Evolutionary conservation across 768 basidiomycete species (phyloP), one percentile per base, ranked within the genome.

Genomic region (Boletus edulis): DNA sequence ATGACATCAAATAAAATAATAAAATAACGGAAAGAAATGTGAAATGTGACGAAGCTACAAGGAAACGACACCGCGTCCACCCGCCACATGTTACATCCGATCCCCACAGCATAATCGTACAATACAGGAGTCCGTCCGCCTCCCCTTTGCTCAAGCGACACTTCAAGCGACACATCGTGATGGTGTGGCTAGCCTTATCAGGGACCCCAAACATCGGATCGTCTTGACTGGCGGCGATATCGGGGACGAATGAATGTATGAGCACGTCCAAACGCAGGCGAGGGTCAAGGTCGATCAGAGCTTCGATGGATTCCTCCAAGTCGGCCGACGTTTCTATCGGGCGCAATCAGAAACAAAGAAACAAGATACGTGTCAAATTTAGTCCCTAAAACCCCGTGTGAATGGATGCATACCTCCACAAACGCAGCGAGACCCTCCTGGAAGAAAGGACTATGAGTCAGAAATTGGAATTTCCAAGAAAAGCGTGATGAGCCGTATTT

Each of bases 401-500:
- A 35, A 40, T 65, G 3, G 6, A 39, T 39, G n/a, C 62, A n/a
- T 59, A 67, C 60, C 62, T 63, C 82, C 13, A 73, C 62, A 65
- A 90, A 91, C 5, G 89, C 89, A 58, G 74, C 73, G 37, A 91
- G 68, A 3, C 89, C 89, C 73, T 89, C 87, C 86, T 87, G 57
- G 14, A 56, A 64, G 48, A 54, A 46, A 46, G 49, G 55, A 6
- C 14, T 49, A 58, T 54, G 53, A 67, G 60, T 58, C 62, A 50
- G 52, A 55, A 10, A 59, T 50, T 22, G 39, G 24, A 39, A 34
- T 32, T 39, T 35, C 40, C 39, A 38, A 38, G 32, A 5, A 35
- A 46, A 24, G 18, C 43, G 37, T 41, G 27, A 46, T 49, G 45
- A 29, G 49, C 9, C 46, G 18, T 22, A n/a, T 44, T 44, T 35